Evolutionary conservation across 345 rosid species (phyloP).

Genomic region (Conringia planisiliqua): DNA sequence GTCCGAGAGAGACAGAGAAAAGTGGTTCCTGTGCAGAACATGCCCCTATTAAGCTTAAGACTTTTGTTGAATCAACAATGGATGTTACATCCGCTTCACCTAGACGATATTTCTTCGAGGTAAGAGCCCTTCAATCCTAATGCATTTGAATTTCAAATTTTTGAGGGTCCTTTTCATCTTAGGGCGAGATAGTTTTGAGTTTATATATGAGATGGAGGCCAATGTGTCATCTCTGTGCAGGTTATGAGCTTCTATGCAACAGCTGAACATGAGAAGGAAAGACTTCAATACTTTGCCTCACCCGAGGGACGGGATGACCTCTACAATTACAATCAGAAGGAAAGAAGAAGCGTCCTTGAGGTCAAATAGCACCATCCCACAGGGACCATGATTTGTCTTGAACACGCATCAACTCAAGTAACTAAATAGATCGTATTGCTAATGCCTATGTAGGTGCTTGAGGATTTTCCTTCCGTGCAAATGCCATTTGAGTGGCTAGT

Average conservation of each 20-base stretch:
- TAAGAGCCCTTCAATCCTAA: slow-evolving; percentile 41
- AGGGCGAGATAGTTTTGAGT: background rate
- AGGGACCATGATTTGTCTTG: slow-evolving; percentile 7
- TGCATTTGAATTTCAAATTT: background rate
- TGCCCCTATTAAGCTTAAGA: slow-evolving; percentile 58
- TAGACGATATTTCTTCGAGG: slow-evolving; percentile 91
- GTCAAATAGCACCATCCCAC: slow-evolving; percentile 36
- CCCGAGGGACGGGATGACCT: slow-evolving; percentile 95
- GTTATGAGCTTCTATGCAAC: slow-evolving; percentile 87
- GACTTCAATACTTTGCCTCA: slow-evolving; percentile 82
- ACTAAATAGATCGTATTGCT: background rate
- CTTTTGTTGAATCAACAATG: slow-evolving; percentile 82
- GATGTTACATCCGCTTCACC: slow-evolving; percentile 95
- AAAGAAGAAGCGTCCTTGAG: slow-evolving; percentile 86
- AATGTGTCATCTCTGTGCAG: slow-evolving; percentile 33
- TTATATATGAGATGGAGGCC: background rate
- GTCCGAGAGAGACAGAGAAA: slow-evolving; percentile 44
- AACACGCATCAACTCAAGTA: background rate
- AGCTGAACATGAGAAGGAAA: slow-evolving; percentile 80
- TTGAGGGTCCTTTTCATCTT: background rate
- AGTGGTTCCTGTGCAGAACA: slow-evolving; percentile 23
- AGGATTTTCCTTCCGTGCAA: slow-evolving; percentile 92
- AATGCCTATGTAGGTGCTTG: slow-evolving; percentile 56
- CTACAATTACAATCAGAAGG: slow-evolving; percentile 92
- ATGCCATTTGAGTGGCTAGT: slow-evolving; percentile 95